These are phyloP conservation scores for Coleophoma eucalyptorum DNA, from an alignment of 2,329 filamentous ascomycete genomes.

Conservation along the genomic window DNA sequence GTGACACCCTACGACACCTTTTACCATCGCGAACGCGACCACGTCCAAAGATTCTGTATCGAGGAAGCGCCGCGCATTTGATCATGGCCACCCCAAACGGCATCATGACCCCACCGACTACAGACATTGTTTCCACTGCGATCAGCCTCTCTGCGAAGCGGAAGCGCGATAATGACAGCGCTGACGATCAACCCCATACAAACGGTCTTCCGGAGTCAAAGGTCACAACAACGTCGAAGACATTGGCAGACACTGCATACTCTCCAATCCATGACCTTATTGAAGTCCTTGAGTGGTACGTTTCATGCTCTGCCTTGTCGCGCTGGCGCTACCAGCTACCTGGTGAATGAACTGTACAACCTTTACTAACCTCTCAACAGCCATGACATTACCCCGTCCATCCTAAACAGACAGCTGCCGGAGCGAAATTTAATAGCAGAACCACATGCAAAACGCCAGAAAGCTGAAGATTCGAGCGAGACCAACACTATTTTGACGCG, in stretches of 20 bases:
- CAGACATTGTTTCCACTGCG: slow-evolving; percentile 17
- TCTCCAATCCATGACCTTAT: slow-evolving; percentile 37
- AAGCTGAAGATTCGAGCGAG: slow-evolving; percentile 41
- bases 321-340: too few species aligned
- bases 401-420: slow-evolving; percentile 50
- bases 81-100: slow-evolving; percentile 35
- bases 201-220: slow-evolving; percentile 21
- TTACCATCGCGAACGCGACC: slow-evolving; percentile 8
- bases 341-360: background rate
- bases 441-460: slow-evolving; percentile 57
- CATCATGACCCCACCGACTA: slow-evolving; percentile 30
- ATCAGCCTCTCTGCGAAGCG: slow-evolving; percentile 44
- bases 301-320: slow-evolving; percentile 9
- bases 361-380: slow-evolving; percentile 34
- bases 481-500: slow-evolving; percentile 29
- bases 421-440: slow-evolving; percentile 40
- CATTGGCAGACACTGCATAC: slow-evolving; percentile 18
- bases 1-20: slow-evolving; percentile 3
- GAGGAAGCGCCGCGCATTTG: slow-evolving; percentile 9
- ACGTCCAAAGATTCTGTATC: slow-evolving; percentile 2
- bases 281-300: slow-evolving; percentile 39
- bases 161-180: slow-evolving; percentile 49
- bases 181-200: slow-evolving; percentile 28
- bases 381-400: slow-evolving; percentile 48
- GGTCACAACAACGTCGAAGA: background rate